Evolutionary conservation across 768 basidiomycete species (phyloP).

Genomic region (Tricholoma saponaceum): DNA sequence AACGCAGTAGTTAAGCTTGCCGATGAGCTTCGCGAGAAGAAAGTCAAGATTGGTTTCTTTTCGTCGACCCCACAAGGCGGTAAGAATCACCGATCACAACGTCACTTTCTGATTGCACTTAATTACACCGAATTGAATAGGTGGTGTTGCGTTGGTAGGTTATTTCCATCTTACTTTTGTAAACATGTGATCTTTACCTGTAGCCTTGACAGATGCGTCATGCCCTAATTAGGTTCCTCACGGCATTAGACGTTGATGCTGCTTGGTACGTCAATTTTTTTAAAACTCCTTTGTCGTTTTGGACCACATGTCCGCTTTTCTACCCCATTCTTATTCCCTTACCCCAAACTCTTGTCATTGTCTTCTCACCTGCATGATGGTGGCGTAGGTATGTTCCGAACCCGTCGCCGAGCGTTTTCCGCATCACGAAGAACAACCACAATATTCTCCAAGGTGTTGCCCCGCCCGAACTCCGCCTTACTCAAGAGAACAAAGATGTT

Average conservation of each 20-base stretch:
- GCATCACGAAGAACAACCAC: constrained; percentile 94
- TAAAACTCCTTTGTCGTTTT: constrained; percentile 6
- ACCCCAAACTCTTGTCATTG: not conserved
- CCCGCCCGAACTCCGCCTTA: constrained; percentile 69
- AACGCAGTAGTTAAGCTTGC: constrained; percentile 78
- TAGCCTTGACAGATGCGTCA: constrained; percentile 73
- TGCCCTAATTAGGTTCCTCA: constrained; percentile 84
- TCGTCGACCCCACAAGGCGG: constrained; percentile 94
- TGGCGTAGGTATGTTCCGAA: constrained; percentile 76
- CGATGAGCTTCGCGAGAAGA: constrained; percentile 80
- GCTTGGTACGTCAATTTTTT: constrained; percentile 61
- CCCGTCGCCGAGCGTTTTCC: constrained; percentile 85
- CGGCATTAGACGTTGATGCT: constrained; percentile 72
- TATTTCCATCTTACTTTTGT: constrained; percentile 14
- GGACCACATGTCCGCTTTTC: constrained; percentile 3
- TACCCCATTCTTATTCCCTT: not conserved
- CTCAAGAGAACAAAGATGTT: constrained; percentile 69
- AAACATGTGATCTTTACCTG: constrained; percentile 18
- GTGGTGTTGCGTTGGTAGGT: constrained; percentile 89
- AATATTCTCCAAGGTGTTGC: constrained; percentile 95
- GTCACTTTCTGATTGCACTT: constrained; percentile 11
- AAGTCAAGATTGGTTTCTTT: constrained; percentile 90
- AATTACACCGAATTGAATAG: constrained; percentile 31
- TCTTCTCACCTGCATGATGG: not conserved
- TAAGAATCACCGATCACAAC: constrained; percentile 27